Conservation (phyloP, 2,329 filamentous ascomycete species). For the Leptodontidium sp. region DNA sequence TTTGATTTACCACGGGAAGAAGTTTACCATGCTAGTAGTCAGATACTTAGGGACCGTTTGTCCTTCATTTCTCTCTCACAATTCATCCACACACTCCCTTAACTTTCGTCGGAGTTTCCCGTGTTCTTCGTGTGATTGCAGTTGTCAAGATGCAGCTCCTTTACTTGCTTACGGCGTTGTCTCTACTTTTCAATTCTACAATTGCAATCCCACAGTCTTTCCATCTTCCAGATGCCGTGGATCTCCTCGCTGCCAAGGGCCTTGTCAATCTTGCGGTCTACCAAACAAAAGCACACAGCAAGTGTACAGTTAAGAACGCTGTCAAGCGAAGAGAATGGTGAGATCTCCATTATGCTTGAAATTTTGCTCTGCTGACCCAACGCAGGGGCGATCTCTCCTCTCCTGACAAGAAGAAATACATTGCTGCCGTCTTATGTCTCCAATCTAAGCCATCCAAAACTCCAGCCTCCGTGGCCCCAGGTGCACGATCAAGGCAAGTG, state of each 20-base stretch:
- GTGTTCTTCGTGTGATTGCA: not conserved
- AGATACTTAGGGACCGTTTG: not conserved
- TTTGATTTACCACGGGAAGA: not conserved
- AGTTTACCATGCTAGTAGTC: not conserved
- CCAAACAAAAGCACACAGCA: constrained; percentile 28
- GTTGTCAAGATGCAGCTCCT: constrained; percentile 13
- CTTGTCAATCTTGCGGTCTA: constrained; percentile 47
- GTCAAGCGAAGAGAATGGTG: constrained; percentile 54
- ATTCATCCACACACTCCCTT: not conserved
- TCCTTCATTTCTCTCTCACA: not conserved
- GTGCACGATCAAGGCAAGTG: constrained; percentile 41
- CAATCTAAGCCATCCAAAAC: constrained; percentile 45
- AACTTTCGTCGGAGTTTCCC: not conserved
- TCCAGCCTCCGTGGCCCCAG: constrained; percentile 43
- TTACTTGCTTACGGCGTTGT: constrained; percentile 1
- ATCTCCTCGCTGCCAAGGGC: constrained; percentile 46
- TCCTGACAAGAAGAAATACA: constrained; percentile 44
- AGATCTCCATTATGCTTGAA: not conserved
- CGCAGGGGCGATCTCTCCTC: constrained; percentile 32
- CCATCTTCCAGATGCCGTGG: constrained; percentile 33
- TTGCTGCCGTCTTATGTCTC: constrained; percentile 50
- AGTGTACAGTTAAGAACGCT: constrained; percentile 50
- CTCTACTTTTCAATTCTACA: not conserved
- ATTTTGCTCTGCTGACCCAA: not conserved
- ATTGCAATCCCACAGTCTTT: not conserved